These are phyloP conservation scores for Blastocystis hominis DNA, from an alignment of 352 stramenopile genomes.

Conservation along the genomic window DNA sequence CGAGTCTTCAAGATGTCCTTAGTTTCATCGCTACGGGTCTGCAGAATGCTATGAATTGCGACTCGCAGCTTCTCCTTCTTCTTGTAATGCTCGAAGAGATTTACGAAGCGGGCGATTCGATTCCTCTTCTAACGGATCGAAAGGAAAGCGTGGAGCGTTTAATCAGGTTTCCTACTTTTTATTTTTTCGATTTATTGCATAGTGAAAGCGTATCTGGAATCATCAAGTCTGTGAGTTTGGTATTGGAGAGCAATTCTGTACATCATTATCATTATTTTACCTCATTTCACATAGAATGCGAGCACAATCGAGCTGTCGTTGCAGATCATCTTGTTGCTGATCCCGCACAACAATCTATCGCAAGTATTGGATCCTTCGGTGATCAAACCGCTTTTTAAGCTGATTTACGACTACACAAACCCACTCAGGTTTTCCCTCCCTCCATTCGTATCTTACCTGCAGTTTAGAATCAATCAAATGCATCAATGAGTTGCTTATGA, in stretches of 20 bases:
- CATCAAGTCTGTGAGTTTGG: not conserved
- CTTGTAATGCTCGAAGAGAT: conserved; percentile 42
- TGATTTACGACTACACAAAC: conserved; percentile 27
- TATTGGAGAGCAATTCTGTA: not conserved
- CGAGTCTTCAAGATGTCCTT: not conserved
- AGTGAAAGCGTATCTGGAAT: conserved; percentile 18
- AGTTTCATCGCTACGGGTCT: conserved; percentile 9
- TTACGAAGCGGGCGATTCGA: conserved; percentile 27
- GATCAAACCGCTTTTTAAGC: not conserved
- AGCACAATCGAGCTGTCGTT: not conserved
- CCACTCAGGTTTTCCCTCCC: not conserved
- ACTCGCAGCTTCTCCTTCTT: conserved; percentile 1
- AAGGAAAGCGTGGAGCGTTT: not conserved
- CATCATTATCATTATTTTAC: not conserved
- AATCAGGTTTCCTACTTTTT: not conserved
- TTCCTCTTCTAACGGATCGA: conserved; percentile 48
- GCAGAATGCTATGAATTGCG: conserved; percentile 14
- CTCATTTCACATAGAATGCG: not conserved
- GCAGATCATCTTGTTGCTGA: conserved; percentile 16
- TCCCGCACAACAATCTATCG: conserved; percentile 27
- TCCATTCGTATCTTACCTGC: not conserved
- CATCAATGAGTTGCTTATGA: conserved; percentile 44
- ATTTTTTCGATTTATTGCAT: not conserved
- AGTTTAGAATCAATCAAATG: conserved; percentile 41
- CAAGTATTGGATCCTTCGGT: conserved; percentile 21